Evolutionary conservation across 2,329 filamentous ascomycete genomes (phyloP).

Genomic region (Sclerotinia spermophila): DNA sequence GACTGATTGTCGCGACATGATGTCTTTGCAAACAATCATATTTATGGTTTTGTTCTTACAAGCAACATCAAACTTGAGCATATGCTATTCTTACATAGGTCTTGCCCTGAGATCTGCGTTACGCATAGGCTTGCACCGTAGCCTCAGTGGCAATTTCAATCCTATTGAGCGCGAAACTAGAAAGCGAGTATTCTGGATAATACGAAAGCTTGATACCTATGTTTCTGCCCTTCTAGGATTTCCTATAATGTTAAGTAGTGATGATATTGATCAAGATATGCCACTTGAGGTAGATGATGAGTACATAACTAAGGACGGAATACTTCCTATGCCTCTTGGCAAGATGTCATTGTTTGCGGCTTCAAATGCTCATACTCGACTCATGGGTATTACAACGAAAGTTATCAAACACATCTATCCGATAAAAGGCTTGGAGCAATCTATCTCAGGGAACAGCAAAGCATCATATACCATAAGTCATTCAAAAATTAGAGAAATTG

Average conservation of each 20-base stretch:
- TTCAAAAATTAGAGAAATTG: conserved; percentile 60
- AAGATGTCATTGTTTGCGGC: conserved; percentile 57
- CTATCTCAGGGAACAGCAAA: conserved; percentile 37
- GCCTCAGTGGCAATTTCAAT: conserved; percentile 59
- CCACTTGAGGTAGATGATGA: conserved; percentile 65
- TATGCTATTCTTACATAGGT: conserved; percentile 76
- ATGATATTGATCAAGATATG: conserved; percentile 64
- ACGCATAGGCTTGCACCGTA: conserved; percentile 73
- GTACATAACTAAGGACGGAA: conserved; percentile 58
- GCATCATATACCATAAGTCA: conserved; percentile 61
- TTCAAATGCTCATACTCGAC: conserved; percentile 60
- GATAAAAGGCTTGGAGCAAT: conserved; percentile 53
- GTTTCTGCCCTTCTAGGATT: conserved; percentile 65
- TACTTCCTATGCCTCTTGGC: conserved; percentile 52
- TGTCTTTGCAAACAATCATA: conserved; percentile 69
- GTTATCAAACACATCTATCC: conserved; percentile 65
- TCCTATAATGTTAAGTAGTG: conserved; percentile 58
- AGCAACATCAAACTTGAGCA: conserved; percentile 72
- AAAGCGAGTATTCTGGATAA: conserved; percentile 63
- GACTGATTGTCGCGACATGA: conserved; percentile 68
- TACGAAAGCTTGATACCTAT: conserved; percentile 68
- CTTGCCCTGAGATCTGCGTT: conserved; percentile 73
- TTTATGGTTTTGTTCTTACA: conserved; percentile 82
- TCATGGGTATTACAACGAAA: conserved; percentile 62
- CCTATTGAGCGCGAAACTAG: conserved; percentile 62